Evolutionary conservation across 2,329 filamentous ascomycete species (phyloP).

Genomic region (Beauveria varroae): DNA sequence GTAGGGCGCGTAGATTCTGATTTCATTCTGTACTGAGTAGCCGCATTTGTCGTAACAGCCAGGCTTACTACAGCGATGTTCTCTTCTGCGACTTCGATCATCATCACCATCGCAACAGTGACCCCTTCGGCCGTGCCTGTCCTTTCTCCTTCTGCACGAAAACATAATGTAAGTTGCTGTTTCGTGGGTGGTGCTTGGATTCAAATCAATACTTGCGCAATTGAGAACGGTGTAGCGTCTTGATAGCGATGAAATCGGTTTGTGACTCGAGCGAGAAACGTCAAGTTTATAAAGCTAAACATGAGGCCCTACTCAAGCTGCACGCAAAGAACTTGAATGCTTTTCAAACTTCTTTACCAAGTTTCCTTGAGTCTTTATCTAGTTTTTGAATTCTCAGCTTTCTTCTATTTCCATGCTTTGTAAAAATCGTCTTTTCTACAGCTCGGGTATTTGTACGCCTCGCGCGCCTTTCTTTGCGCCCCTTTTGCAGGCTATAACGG

Average conservation of each 20-base stretch:
- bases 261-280: too few relatives aligned
- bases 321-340: too few relatives aligned
- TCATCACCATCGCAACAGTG: neutral
- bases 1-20: neutral
- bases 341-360: too few relatives aligned
- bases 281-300: too few relatives aligned
- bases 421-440: neutral
- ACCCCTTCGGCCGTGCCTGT: neutral
- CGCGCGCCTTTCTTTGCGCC: neutral
- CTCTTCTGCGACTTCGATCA: neutral
- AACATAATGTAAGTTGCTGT: neutral
- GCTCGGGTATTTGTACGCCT: neutral
- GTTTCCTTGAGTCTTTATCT: too few relatives aligned
- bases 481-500: neutral
- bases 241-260: too few relatives aligned
- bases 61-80: neutral
- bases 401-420: neutral
- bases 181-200: neutral
- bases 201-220: neutral
- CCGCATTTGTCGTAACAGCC: conserved; percentile 1
- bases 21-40: neutral
- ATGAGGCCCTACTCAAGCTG: too few relatives aligned
- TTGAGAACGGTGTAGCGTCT: neutral
- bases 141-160: neutral
- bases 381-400: neutral